Evolutionary conservation across 768 basidiomycete genomes (phyloP), one percentile per base, ranked within the genome.

Genomic region (Coprinopsis marcescibilis): DNA sequence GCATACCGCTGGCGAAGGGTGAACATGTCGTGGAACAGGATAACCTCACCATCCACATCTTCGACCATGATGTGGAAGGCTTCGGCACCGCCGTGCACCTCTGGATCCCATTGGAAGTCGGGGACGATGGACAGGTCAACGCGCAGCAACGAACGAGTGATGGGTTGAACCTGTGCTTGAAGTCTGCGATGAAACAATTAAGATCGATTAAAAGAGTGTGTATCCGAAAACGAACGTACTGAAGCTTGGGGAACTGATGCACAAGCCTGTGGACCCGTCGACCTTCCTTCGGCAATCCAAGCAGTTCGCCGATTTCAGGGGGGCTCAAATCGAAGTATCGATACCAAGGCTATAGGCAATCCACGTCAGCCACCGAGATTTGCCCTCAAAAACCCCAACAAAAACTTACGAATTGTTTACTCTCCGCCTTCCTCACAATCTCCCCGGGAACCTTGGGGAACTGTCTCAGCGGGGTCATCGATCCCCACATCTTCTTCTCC

Each of bases 41-140:
- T 84, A 51, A 90, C 80, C 63, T 99, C 96, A 40, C 96, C 96
- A 53, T 98, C 95, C 21, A 97, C 92, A 56, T 99, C 95, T 63
- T 97, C 94, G 20, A 98, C 92, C 21, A 95, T 62, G 56, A 99
- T 91, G 63, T 86, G 78, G 75, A 99, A 99, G 0, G 86, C 82
- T 65, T 98, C 92, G 0, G 90, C 83, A 0, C 73, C 65, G 3
- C 92, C 89, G 54, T 98, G 95, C 4, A 93, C 79, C 63, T 90
- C 90, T 57, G 92, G 89, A 29, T 97, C 94, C 96, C 96, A 99
- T 36, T 85, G 79, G 80, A 98, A 99, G 60, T 98, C 96, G n/a
- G 96, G 94, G 2, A 82, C 80, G 60, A 99, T 94, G 2, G 90
- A 91, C 13, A 99, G 67, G 53, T 98, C 95, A 46, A 98, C 85